Percentiles rank a stretch among this genome's conserved stretches.
Conservation (phyloP, 2,329 filamentous ascomycete genomes). For the Lachnellula arida region DNA sequence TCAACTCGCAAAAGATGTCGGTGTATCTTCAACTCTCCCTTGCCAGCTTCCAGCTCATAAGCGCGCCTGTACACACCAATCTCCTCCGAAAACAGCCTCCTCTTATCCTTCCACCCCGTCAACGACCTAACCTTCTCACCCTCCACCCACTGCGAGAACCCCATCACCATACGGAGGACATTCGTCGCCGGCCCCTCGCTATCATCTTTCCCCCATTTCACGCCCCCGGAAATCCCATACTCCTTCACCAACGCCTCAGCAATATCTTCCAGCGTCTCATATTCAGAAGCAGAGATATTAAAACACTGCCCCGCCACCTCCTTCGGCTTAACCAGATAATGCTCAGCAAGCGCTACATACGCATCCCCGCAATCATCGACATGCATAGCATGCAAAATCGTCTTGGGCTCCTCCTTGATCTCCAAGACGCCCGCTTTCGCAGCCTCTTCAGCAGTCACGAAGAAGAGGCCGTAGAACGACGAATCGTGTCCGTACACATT, state of each 20-base stretch:
- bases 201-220: slow-evolving; percentile 17
- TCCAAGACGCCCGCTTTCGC: slow-evolving; percentile 23
- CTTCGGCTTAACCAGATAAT: slow-evolving; percentile 28
- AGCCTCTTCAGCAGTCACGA: slow-evolving; percentile 31
- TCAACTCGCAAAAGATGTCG: not conserved
- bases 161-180: slow-evolving; percentile 8
- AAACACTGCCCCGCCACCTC: slow-evolving; percentile 38
- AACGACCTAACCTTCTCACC: slow-evolving; percentile 15
- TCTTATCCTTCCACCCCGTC: slow-evolving; percentile 14
- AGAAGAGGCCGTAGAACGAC: slow-evolving; percentile 32
- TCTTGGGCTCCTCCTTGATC: slow-evolving; percentile 34
- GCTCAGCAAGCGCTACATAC: slow-evolving; percentile 40
- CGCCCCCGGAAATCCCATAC: slow-evolving; percentile 35
- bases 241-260: slow-evolving; percentile 36
- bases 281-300: slow-evolving; percentile 42
- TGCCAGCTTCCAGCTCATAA: slow-evolving; percentile 3
- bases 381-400: slow-evolving; percentile 43
- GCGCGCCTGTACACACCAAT: slow-evolving; percentile 8
- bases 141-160: slow-evolving; percentile 14
- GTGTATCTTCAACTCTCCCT: not conserved
- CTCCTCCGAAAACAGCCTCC: slow-evolving; percentile 12
- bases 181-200: slow-evolving; percentile 1
- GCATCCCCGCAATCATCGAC: slow-evolving; percentile 47
- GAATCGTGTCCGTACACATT: slow-evolving; percentile 42
- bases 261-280: slow-evolving; percentile 42